A percentile compares a stretch with the other conserved stretches of the same genome.
Conservation (phyloP, 75 land plant species). For the Sequoiadendron giganteum region DNA sequence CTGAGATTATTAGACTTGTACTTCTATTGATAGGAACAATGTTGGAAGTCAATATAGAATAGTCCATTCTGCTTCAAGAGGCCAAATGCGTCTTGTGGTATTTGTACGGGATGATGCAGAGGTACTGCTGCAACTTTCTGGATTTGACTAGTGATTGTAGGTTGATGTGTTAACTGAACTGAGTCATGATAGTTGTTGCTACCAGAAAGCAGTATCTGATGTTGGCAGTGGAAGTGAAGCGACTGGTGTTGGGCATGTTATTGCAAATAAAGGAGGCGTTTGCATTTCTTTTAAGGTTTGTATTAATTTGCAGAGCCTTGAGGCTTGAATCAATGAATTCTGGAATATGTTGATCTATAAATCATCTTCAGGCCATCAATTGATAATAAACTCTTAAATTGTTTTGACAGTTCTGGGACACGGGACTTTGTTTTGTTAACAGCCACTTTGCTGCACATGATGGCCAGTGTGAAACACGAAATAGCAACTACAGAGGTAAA, state of each 20-base stretch:
- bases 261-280: constrained; percentile 52
- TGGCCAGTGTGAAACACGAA: constrained; percentile 42
- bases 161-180: neutral
- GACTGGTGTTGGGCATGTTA: constrained; percentile 54
- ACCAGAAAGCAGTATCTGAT: constrained; percentile 43
- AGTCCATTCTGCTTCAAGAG: constrained; percentile 40
- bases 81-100: constrained; percentile 44
- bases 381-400: neutral
- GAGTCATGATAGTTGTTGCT: constrained; percentile 1
- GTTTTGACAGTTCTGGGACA: constrained; percentile 43
- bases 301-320: neutral
- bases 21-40: constrained; percentile 13
- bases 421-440: constrained; percentile 47
- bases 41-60: constrained; percentile 38
- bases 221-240: constrained; percentile 50
- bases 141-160: neutral
- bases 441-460: constrained; percentile 51
- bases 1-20: neutral
- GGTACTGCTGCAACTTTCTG: constrained; percentile 10
- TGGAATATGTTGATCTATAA: neutral
- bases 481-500: constrained; percentile 7
- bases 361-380: neutral
- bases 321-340: neutral
- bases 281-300: constrained; percentile 45
- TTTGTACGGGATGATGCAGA: constrained; percentile 49